Percentiles rank a stretch among this genome's conserved stretches.
Conservation (phyloP, 805 yeast genomes). For the Starmera dryadoides region DNA sequence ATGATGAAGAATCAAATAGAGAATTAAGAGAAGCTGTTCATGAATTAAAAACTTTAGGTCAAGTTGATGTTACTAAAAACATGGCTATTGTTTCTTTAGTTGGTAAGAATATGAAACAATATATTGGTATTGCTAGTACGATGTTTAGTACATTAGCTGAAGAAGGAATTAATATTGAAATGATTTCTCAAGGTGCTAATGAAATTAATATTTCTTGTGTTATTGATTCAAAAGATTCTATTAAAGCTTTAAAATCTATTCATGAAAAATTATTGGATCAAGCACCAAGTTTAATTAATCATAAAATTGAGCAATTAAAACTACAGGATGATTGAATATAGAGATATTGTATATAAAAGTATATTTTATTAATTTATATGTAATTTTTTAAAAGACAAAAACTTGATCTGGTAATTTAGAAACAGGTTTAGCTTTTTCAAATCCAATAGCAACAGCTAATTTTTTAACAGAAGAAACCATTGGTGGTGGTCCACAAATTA, state of each 20-base stretch:
- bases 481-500: conserved; percentile 92
- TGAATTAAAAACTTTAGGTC: conserved; percentile 75
- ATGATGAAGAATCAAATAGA: conserved; percentile 46
- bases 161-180: conserved; percentile 88
- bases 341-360: conserved; percentile 1
- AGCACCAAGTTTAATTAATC: conserved; percentile 27
- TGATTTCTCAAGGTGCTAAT: conserved; percentile 98
- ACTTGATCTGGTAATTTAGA: conserved; percentile 87
- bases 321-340: no score
- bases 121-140: conserved; percentile 93
- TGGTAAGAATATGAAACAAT: conserved; percentile 95
- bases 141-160: conserved; percentile 94
- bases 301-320: conserved; percentile 38
- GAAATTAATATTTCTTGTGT: conserved; percentile 97
- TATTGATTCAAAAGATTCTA: conserved; percentile 72
- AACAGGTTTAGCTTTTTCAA: conserved; percentile 77
- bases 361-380: neutral
- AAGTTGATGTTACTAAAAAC: conserved; percentile 80
- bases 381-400: conserved; percentile 78
- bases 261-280: conserved; percentile 67
- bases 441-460: conserved; percentile 69
- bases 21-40: conserved; percentile 65
- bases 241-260: conserved; percentile 79
- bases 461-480: conserved; percentile 83
- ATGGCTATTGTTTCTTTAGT: conserved; percentile 92